These are phyloP conservation scores for Apiotrichum akiyoshidainum DNA, from an alignment of 1,284 basidiomycete genomes.

Conservation along the genomic window DNA sequence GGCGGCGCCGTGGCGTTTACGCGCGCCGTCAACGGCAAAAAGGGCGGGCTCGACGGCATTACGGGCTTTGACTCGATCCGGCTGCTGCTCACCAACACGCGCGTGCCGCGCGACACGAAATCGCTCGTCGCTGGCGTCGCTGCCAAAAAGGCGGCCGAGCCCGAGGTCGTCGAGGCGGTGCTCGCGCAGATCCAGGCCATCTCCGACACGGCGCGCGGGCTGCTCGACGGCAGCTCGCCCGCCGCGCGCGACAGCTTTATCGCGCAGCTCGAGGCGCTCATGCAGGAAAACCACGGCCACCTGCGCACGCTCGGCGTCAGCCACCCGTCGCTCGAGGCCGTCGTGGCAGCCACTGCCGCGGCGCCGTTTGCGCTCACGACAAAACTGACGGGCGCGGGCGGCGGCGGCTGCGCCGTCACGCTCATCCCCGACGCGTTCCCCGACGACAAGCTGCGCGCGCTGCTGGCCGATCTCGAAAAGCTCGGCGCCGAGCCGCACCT, in stretches of 20 bases:
- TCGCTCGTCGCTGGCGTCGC: constrained; percentile 82
- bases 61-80: constrained; percentile 73
- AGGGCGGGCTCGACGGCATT: constrained; percentile 77
- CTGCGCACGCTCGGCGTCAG: constrained; percentile 89
- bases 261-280: constrained; percentile 55
- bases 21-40: constrained; percentile 69
- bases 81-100: constrained; percentile 90
- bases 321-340: constrained; percentile 80
- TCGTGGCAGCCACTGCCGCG: constrained; percentile 66
- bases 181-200: constrained; percentile 75
- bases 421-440: constrained; percentile 84
- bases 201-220: constrained; percentile 70
- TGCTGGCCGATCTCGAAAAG: constrained; percentile 61
- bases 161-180: constrained; percentile 69
- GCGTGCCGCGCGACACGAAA: constrained; percentile 90
- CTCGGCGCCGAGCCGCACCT: constrained; percentile 81
- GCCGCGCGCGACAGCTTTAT: constrained; percentile 61
- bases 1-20: constrained; percentile 93
- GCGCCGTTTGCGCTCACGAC: constrained; percentile 72
- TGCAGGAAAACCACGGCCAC: constrained; percentile 83
- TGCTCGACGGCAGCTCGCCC: constrained; percentile 61
- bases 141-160: constrained; percentile 59
- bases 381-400: constrained; percentile 99
- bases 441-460: constrained; percentile 57
- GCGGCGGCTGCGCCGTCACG: constrained; percentile 95